phyloP scores from a whole-genome alignment of 192 early-diverging fungal genomes.

The Jimgerdemannia flammicorona region DNA sequence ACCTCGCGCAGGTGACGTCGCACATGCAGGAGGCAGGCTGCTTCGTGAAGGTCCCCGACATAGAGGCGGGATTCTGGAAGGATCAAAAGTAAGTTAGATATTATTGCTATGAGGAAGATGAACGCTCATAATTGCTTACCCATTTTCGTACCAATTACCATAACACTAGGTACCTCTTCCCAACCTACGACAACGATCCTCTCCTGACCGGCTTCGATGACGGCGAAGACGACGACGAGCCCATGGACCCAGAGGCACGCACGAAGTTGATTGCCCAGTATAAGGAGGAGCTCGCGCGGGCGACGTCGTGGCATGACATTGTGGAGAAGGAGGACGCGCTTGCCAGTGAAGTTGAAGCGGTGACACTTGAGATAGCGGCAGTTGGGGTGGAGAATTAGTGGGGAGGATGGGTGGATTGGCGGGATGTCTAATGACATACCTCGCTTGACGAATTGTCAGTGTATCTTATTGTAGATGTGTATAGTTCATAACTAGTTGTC shows the following conservation, averaged over 20 bases:
- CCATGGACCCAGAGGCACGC: background rate
- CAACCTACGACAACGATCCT: slow-evolving; percentile 84
- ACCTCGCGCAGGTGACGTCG: slow-evolving; percentile 36
- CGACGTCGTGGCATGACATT: background rate
- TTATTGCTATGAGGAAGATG: no score
- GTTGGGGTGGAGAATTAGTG: background rate
- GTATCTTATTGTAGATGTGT: no score
- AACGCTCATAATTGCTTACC: no score
- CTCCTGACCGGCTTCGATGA: slow-evolving; percentile 72
- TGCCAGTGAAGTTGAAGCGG: background rate
- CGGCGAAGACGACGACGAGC: slow-evolving; percentile 54
- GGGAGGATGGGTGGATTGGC: no score
- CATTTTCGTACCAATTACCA: background rate
- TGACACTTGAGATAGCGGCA: background rate
- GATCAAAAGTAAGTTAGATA: slow-evolving; percentile 51
- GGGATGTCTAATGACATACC: background rate
- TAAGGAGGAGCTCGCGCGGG: background rate
- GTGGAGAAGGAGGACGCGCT: background rate
- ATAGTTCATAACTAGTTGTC: no score
- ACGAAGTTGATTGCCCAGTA: background rate
- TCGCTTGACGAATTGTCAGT: no score
- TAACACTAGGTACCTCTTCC: slow-evolving; percentile 55
- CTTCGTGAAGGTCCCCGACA: slow-evolving; percentile 43
- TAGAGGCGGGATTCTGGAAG: slow-evolving; percentile 64
- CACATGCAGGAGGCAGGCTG: slow-evolving; percentile 63